Evolutionary conservation across 2,329 filamentous ascomycete species (phyloP).

Genomic region (Coniella lustricola): DNA sequence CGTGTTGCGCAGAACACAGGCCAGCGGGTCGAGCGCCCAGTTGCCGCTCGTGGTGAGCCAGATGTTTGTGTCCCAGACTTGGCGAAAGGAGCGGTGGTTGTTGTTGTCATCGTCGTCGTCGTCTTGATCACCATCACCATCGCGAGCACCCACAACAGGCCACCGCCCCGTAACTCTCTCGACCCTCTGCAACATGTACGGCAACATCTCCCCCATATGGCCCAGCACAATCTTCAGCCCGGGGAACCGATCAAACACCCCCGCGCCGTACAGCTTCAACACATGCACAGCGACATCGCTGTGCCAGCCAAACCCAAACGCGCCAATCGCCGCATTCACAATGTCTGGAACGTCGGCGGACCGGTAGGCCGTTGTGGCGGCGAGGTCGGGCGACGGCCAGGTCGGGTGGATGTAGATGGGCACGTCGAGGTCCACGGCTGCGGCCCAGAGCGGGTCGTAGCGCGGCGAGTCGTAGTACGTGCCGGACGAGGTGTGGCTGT

Average conservation of each 20-base stretch:
- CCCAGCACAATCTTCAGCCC: slow-evolving; percentile 47
- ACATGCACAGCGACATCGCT: slow-evolving; percentile 40
- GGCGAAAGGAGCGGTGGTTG: slow-evolving; percentile 30
- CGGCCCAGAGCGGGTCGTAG: slow-evolving; percentile 8
- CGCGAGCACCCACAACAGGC: no score
- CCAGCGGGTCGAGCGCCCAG: slow-evolving; percentile 41
- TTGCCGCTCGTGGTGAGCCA: slow-evolving; percentile 52
- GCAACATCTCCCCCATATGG: slow-evolving; percentile 46
- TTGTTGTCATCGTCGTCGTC: slow-evolving; percentile 3
- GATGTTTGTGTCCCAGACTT: slow-evolving; percentile 49
- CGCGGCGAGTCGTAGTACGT: slow-evolving; percentile 10
- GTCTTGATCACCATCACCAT: no score
- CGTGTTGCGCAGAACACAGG: slow-evolving; percentile 36
- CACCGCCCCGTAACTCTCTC: slow-evolving; percentile 22
- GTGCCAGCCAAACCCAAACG: slow-evolving; percentile 44
- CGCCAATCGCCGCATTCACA: slow-evolving; percentile 28
- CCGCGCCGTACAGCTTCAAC: slow-evolving; percentile 41
- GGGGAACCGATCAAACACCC: slow-evolving; percentile 49
- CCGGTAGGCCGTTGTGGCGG: slow-evolving; percentile 22
- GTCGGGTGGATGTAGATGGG: slow-evolving; percentile 15
- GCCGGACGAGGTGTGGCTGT: slow-evolving; percentile 13
- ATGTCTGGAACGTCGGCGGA: slow-evolving; percentile 17
- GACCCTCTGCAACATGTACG: slow-evolving; percentile 46
- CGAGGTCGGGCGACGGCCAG: slow-evolving; percentile 22
- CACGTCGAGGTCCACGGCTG: slow-evolving; percentile 11